Base-by-base conservation (phyloP, 352 stramenopile species). In the Pythium graminicola region DNA sequence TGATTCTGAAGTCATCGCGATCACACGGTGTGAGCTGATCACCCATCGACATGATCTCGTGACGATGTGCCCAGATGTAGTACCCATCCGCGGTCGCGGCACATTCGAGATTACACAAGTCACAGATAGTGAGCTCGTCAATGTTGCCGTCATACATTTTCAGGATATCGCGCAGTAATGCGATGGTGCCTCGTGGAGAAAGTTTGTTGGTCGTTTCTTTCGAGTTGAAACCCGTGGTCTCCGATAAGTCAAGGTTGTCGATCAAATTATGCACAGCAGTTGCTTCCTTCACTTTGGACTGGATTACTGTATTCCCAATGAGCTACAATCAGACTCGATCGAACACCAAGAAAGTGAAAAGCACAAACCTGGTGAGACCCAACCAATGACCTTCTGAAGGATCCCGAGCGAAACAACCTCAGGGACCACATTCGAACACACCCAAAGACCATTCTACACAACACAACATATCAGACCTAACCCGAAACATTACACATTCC, bases 51-150 rank as follows among this genome's bases (percentile, higher is more conserved):
- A 60, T 50, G 23, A 65, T 65, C 31, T 65, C 58, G 9, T 57
- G 39, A 13, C 58, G 58, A n/a, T 47, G 29, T 2, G 58, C 58
- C 58, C 58, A 65, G 16, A 65, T 54, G 16, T 57, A 65, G 20
- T 53, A 27, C 13, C 58, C 58, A 17, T 60, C 50, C 16, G 20
- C 6, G 1, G 57, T 64, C 28, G 45, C 50, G 0, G 57, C 57
- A 33, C 58, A 65, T 26, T 65, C 45, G 6, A 65, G 40, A 7
- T 57, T 60, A 10, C 19, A 43, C 40, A 60, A 17, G 26, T 65
- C 51, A n/a, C 32, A 57, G 50, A 65, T 65, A 29, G 24, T 53
- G 29, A 57, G 58, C 32, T 60, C 58, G 40, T 65, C 58, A 19
- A 65, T 36, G n/a, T 56, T 45, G 16, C 17, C 24, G 27, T 57